Percentiles rank a stretch among this genome's conserved stretches.
Evolutionary conservation across 768 basidiomycete species (phyloP).

Genomic region (Trametes cubensis): DNA sequence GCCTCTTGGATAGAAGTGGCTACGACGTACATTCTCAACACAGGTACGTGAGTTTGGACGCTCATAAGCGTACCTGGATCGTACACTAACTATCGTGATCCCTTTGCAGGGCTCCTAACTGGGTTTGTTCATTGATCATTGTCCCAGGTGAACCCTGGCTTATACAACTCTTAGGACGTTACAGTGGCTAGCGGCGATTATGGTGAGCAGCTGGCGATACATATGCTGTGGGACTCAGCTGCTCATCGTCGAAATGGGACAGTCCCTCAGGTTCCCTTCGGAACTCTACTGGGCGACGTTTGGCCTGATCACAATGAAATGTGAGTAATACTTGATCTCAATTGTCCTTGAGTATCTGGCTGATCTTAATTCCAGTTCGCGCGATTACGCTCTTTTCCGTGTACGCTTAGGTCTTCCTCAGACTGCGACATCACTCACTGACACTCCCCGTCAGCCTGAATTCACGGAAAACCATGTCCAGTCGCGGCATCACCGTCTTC

Average conservation of each 20-base stretch:
- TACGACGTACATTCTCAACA: not conserved
- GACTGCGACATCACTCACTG: too few relatives aligned
- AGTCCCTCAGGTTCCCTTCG: not conserved
- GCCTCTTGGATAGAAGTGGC: too few relatives aligned
- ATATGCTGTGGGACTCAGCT: not conserved
- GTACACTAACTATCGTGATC: too few relatives aligned
- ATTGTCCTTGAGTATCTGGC: too few relatives aligned
- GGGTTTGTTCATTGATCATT: not conserved
- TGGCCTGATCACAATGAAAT: not conserved
- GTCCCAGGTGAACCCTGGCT: not conserved
- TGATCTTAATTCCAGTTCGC: not conserved
- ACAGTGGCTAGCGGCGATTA: not conserved
- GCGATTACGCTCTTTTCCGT: not conserved
- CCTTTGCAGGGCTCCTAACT: not conserved
- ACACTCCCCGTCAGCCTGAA: not conserved
- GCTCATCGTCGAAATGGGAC: not conserved
- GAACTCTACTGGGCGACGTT: not conserved
- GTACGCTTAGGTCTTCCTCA: not conserved
- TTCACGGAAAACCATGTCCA: not conserved
- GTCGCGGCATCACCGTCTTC: conserved; percentile 11
- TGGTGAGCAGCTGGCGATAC: not conserved
- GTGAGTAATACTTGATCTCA: not conserved
- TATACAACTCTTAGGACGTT: not conserved
- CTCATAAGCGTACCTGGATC: not conserved
- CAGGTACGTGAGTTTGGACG: not conserved